Percentiles rank a stretch among this genome's conserved stretches.
These are phyloP conservation scores for Discostella stelligera DNA, from an alignment of 352 stramenopile genomes.

Conservation along the genomic window DNA sequence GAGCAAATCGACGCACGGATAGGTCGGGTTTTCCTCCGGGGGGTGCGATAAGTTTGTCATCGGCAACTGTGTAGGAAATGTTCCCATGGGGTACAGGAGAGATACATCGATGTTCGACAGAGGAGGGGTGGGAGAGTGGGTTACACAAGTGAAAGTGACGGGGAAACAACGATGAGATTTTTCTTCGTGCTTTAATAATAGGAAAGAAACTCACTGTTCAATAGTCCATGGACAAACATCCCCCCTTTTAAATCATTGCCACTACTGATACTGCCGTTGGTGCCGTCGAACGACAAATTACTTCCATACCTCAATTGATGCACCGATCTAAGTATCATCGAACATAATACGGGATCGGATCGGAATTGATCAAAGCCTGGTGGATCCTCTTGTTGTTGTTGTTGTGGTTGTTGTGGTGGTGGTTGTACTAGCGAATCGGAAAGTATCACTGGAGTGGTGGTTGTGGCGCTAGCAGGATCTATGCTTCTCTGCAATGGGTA, in stretches of 20 bases:
- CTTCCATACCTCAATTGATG: conserved; percentile 4
- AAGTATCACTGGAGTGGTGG: background rate
- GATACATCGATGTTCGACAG: background rate
- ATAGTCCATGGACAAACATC: conserved; percentile 20
- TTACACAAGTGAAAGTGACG: background rate
- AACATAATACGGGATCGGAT: conserved; percentile 20
- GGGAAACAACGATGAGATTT: background rate
- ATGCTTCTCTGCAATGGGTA: background rate
- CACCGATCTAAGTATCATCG: conserved; percentile 8
- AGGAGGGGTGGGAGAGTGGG: background rate
- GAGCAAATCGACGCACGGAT: conserved; percentile 1
- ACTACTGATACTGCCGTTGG: background rate
- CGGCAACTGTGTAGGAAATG: conserved; percentile 14
- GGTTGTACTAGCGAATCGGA: background rate
- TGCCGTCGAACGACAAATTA: background rate
- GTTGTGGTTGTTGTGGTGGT: background rate
- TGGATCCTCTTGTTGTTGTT: conserved; percentile 6
- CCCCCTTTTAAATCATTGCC: background rate
- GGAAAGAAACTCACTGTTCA: conserved; percentile 22
- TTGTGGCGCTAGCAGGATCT: background rate
- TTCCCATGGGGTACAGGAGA: background rate
- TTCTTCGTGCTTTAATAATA: background rate
- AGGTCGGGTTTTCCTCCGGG: background rate
- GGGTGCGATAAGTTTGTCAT: conserved; percentile 20
- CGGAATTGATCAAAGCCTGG: conserved; percentile 20